Evolutionary conservation across 1,284 basidiomycete genomes (phyloP).

Genomic region (Tremellales sp.): DNA sequence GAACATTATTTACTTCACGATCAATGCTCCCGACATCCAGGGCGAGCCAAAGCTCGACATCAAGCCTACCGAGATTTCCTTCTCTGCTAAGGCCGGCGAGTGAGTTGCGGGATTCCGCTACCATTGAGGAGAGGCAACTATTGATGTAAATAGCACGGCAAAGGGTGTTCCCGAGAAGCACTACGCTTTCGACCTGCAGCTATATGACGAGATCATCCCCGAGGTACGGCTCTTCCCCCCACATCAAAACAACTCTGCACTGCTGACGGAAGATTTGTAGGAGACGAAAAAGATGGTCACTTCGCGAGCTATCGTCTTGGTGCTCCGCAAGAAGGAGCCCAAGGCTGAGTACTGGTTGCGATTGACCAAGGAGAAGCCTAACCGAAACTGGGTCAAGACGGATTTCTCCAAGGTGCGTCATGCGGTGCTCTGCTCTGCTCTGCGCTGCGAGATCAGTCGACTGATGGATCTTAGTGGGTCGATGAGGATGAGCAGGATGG

Average conservation of each 20-base stretch:
- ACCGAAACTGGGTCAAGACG: constrained; percentile 76
- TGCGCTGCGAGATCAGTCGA: not conserved
- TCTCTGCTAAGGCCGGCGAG: constrained; percentile 69
- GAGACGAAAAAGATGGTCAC: constrained; percentile 61
- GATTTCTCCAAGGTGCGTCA: constrained; percentile 70
- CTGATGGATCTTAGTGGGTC: constrained; percentile 64
- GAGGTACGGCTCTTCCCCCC: constrained; percentile 59
- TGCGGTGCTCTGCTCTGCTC: not conserved
- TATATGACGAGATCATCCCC: constrained; percentile 67
- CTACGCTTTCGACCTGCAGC: constrained; percentile 67
- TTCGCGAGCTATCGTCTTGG: constrained; percentile 61
- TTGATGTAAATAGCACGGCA: constrained; percentile 45
- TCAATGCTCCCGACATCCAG: constrained; percentile 77
- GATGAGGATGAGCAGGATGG: constrained; percentile 93
- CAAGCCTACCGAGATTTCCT: constrained; percentile 60
- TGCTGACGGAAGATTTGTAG: constrained; percentile 50
- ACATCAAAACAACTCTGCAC: constrained; percentile 3
- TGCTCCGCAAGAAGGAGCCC: constrained; percentile 74
- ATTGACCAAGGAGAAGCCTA: constrained; percentile 78
- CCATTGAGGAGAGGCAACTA: not conserved
- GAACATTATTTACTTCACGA: constrained; percentile 78
- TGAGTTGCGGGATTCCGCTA: constrained; percentile 47
- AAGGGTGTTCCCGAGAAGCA: constrained; percentile 59
- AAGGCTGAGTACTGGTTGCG: constrained; percentile 81
- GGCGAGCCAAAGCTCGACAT: constrained; percentile 62